Evolutionary conservation across 75 land plant species (phyloP).

Genomic region (Larix kaempferi): DNA sequence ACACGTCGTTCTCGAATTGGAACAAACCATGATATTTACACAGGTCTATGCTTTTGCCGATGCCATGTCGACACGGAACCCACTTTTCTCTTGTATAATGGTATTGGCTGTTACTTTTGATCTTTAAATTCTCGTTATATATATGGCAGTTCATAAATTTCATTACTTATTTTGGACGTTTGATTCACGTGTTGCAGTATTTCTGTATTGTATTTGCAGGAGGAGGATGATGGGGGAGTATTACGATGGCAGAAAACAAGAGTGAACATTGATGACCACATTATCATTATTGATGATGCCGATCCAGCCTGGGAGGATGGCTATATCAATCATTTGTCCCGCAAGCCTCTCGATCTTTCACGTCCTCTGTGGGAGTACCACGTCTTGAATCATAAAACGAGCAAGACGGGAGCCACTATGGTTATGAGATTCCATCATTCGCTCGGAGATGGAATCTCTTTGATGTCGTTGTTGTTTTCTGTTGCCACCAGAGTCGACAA

Average conservation of each 20-base stretch:
- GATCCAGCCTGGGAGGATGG: conserved; percentile 12
- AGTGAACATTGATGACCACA: conserved; percentile 20
- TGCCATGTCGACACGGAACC: neutral
- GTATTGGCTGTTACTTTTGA: neutral
- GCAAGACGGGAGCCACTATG: conserved; percentile 15
- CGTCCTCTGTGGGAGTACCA: conserved; percentile 23
- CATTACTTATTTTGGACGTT: neutral
- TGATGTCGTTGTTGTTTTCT: conserved; percentile 63
- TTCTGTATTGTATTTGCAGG: conserved; percentile 10
- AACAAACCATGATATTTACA: neutral
- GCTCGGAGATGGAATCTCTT: conserved; percentile 63
- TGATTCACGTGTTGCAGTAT: too few species aligned
- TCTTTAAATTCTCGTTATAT: neutral
- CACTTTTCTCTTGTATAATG: neutral
- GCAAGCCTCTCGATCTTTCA: neutral
- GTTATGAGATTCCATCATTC: conserved; percentile 55
- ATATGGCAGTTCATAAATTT: neutral
- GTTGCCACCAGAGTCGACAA: conserved; percentile 50
- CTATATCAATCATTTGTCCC: conserved; percentile 11
- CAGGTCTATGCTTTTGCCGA: neutral
- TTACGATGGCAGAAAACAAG: conserved; percentile 24
- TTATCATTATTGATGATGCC: conserved; percentile 1
- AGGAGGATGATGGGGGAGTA: conserved; percentile 13
- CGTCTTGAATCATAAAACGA: conserved; percentile 23
- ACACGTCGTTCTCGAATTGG: neutral